Conservation (phyloP, 345 rosid species). For the Dovyalis caffra region DNA sequence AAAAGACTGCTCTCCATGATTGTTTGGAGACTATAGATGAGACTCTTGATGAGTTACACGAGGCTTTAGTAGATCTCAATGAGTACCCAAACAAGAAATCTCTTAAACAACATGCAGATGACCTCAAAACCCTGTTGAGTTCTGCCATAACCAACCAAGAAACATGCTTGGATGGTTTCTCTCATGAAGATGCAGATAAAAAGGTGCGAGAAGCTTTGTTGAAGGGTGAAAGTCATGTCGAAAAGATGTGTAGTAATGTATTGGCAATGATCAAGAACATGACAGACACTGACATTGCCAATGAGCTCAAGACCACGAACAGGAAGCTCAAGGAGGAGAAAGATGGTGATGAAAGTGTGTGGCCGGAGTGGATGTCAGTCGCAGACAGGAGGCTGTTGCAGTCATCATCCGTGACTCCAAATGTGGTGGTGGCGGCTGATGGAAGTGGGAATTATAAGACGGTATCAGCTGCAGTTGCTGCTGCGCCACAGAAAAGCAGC, state of each 20-base stretch:
- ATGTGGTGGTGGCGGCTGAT: slow-evolving; percentile 78
- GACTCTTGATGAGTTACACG: slow-evolving; percentile 72
- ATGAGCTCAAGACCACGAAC: slow-evolving; percentile 26
- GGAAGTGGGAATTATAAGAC: slow-evolving; percentile 74
- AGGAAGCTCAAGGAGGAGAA: slow-evolving; percentile 47
- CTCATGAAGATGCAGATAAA: slow-evolving; percentile 54
- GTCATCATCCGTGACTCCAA: slow-evolving; percentile 48
- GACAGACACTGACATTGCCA: slow-evolving; percentile 59
- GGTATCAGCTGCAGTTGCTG: slow-evolving; percentile 62
- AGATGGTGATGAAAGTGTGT: slow-evolving; percentile 12
- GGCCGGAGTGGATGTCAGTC: slow-evolving; percentile 75
- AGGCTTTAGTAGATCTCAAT: slow-evolving; percentile 53
- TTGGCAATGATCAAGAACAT: slow-evolving; percentile 65
- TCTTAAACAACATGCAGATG: slow-evolving; percentile 63
- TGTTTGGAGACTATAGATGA: slow-evolving; percentile 83
- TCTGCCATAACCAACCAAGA: slow-evolving; percentile 90
- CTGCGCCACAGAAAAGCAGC: slow-evolving; percentile 64
- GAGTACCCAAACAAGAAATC: slow-evolving; percentile 64
- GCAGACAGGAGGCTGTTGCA: slow-evolving; percentile 74
- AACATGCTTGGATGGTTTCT: slow-evolving; percentile 85
- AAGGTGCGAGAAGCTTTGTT: slow-evolving; percentile 36
- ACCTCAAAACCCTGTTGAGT: slow-evolving; percentile 76
- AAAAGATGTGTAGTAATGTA: slow-evolving; percentile 59
- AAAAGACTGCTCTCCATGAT: slow-evolving; percentile 78
- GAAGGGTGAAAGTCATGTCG: slow-evolving; percentile 47